Conservation (phyloP, 179 eudicot genomes). For the Carnegiea gigantea region DNA sequence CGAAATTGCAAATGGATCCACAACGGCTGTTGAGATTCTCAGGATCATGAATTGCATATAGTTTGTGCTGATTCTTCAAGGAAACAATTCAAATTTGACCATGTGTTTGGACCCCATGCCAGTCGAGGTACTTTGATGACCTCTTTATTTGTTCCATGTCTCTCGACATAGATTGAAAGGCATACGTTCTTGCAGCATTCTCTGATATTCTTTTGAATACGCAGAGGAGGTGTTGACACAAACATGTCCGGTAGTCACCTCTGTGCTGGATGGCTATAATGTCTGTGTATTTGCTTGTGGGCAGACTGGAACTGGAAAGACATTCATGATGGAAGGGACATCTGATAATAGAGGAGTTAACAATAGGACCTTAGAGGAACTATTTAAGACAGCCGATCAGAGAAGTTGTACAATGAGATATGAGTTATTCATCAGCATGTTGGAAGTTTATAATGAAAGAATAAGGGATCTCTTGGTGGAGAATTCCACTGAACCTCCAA, state of each 20-base stretch:
- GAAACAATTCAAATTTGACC: conserved; percentile 93
- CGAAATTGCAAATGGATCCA: conserved; percentile 57
- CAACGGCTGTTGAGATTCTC: conserved; percentile 63
- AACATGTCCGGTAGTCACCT: conserved; percentile 76
- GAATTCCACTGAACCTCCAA: conserved; percentile 58
- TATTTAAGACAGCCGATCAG: conserved; percentile 52
- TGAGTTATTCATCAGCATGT: conserved; percentile 85
- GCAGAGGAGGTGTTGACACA: conserved; percentile 76
- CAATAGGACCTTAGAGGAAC: conserved; percentile 77
- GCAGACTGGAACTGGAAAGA: conserved; percentile 97
- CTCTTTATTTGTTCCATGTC: not conserved
- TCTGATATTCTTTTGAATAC: conserved; percentile 29
- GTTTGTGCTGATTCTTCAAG: conserved; percentile 68
- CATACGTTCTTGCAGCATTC: not conserved
- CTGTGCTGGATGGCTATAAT: conserved; percentile 96
- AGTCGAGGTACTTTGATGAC: conserved; percentile 59
- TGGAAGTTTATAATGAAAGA: conserved; percentile 94
- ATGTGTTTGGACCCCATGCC: conserved; percentile 73
- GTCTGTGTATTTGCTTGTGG: conserved; percentile 98
- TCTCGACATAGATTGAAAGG: not conserved
- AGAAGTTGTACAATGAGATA: conserved; percentile 68
- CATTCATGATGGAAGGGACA: conserved; percentile 98
- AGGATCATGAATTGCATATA: conserved; percentile 68
- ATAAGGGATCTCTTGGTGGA: conserved; percentile 83
- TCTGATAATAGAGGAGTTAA: conserved; percentile 88